Base-by-base conservation (phyloP, 495 filamentous ascomycete genomes). In the Podospora anserina region DNA sequence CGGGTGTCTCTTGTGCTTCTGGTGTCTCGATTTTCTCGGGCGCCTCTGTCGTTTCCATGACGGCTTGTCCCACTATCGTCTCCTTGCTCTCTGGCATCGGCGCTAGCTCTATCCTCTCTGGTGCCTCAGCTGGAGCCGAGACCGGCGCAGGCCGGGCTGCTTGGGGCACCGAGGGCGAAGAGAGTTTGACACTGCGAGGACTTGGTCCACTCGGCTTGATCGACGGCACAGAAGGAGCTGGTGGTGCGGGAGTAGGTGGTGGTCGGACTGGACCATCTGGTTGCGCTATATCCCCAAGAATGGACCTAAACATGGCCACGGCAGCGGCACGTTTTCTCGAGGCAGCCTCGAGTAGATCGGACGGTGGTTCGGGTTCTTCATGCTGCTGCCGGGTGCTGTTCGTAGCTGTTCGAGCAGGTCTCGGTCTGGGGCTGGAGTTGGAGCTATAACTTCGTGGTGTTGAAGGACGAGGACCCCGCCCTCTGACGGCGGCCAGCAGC, bases 301-400 rank as follows among this genome's bases (percentile, higher is more conserved):
- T 74, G 66, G 61, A 71, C 30, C 71, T 66, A 53, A 75, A 75
- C 66, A 75, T 69, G 64, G 68, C 66, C 6, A 75, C 39, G 11
- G 62, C 56, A 6, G 69, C 28, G 26, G 6, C 54, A 64, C 55
- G 20, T 66, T 39, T 63, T 66, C 55, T 59, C 20, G 53, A 54
- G n/a, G 63, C 65, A 32, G 39, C 63, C 60, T 53, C 66, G 71
- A 11, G 63, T 2, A 9, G 49, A 62, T 26, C 60, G 56, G 57
- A 23, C 28, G 56, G 39, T 26, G 5, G 26, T 28, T 32, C 66
- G 66, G 61, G 55, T 19, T 55, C 23, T 28, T 39, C 32, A 34
- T 55, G 59, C 30, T 26, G 66, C 27, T 5, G 9, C 30, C 32
- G 59, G 60, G 56, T 54, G 59, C 34, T 32, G 11, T 44, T 18